These are phyloP conservation scores for Pleurotus cornucopiae DNA, from an alignment of 768 basidiomycete species.

Conservation along the genomic window DNA sequence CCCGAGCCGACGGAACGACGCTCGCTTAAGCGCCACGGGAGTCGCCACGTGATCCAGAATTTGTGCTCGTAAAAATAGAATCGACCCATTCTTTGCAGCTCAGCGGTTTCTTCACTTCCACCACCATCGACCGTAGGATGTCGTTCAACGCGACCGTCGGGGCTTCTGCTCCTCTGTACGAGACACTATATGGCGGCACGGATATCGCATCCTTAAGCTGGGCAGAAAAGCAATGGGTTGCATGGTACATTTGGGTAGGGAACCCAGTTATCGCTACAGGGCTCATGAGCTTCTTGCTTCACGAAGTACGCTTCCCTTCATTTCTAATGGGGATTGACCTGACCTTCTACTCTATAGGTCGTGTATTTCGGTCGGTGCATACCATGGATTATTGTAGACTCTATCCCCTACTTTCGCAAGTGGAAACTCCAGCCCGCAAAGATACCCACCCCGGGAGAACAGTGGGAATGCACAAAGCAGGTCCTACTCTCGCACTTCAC, in stretches of 20 bases:
- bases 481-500: conserved; percentile 96
- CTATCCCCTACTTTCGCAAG: conserved; percentile 86
- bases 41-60: not conserved
- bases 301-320: conserved; percentile 65
- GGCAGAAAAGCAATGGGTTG: conserved; percentile 78
- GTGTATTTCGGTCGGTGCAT: conserved; percentile 96
- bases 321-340: not conserved
- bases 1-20: too few relatives aligned
- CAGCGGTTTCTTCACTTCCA: not conserved
- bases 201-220: conserved; percentile 61
- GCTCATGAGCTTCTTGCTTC: conserved; percentile 85
- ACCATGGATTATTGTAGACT: conserved; percentile 95
- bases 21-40: not conserved
- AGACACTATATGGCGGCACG: conserved; percentile 50
- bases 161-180: conserved; percentile 23
- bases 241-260: conserved; percentile 82
- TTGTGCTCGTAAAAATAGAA: not conserved
- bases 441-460: conserved; percentile 72
- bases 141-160: conserved; percentile 34
- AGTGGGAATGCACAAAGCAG: conserved; percentile 94
- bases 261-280: conserved; percentile 94
- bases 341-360: conserved; percentile 41
- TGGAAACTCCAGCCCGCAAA: conserved; percentile 94
- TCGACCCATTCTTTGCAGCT: not conserved
- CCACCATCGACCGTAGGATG: conserved; percentile 26